A percentile compares a stretch with the other conserved stretches of the same genome.
Conservation (phyloP, 495 filamentous ascomycete species). For the Poronia punctata region DNA sequence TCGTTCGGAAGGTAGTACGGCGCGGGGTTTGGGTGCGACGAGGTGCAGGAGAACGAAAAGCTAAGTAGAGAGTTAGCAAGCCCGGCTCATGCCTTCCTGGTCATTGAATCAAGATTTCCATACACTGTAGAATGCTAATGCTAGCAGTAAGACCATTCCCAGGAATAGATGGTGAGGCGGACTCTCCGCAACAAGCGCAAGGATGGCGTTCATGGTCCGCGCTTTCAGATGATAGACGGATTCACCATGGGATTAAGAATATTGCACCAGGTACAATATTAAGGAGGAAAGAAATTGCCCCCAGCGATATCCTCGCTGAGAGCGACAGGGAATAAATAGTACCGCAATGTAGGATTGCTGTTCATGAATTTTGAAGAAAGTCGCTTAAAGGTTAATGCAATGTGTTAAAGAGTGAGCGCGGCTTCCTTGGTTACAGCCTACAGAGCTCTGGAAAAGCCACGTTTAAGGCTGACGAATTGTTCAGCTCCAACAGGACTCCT, state of each 20-base stretch:
- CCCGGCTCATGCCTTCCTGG: neutral
- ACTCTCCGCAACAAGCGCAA: neutral
- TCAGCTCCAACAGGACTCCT: too few relatives aligned
- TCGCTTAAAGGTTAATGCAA: too few relatives aligned
- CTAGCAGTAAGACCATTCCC: neutral
- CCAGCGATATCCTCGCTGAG: constrained; percentile 9
- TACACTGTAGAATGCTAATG: constrained; percentile 5
- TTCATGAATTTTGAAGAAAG: neutral
- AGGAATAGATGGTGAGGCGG: constrained; percentile 1
- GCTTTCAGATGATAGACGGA: neutral
- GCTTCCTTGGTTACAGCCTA: neutral
- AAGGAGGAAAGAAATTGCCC: constrained; percentile 3
- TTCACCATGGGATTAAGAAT: neutral
- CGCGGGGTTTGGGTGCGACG: constrained; percentile 75
- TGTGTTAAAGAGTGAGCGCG: neutral
- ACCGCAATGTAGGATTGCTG: neutral
- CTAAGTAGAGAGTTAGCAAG: constrained; percentile 30
- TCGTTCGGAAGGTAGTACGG: constrained; percentile 70
- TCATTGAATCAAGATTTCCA: neutral
- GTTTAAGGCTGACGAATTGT: constrained; percentile 12
- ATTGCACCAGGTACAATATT: neutral
- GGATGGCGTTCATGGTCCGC: neutral
- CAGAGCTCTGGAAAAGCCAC: constrained; percentile 6
- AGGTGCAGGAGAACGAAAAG: constrained; percentile 63
- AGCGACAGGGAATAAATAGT: neutral